Percentiles rank a stretch among this genome's conserved stretches.
Conservation (phyloP, 176 grass and related monocot genomes). For the Aegilops sharonensis region DNA sequence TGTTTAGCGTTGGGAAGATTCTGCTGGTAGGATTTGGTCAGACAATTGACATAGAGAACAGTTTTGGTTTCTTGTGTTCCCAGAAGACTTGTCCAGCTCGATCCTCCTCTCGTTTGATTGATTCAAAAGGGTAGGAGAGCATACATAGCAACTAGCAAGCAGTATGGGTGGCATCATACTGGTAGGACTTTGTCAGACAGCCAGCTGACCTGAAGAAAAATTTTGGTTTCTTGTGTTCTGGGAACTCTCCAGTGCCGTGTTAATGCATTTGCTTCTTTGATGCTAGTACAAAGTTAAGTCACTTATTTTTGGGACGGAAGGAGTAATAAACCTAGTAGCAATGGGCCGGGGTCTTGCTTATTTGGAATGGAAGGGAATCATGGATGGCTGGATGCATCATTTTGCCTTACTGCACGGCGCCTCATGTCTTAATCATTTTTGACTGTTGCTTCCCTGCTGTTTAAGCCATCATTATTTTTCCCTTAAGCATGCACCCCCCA, state of each 20-base stretch:
- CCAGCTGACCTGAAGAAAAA: conserved; percentile 27
- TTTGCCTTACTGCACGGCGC: conserved; percentile 2
- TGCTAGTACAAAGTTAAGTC: no score
- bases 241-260: neutral
- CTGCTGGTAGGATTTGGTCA: neutral
- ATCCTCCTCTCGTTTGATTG: no score
- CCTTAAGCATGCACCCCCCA: no score
- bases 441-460: neutral
- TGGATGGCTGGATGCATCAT: conserved; percentile 9
- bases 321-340: neutral
- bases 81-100: neutral
- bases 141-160: no score
- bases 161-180: neutral
- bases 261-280: neutral
- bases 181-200: conserved; percentile 28
- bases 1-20: neutral
- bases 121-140: no score
- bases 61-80: neutral
- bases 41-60: conserved; percentile 20
- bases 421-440: conserved; percentile 39
- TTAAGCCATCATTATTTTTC: no score
- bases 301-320: no score
- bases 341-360: neutral
- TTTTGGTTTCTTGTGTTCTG: neutral
- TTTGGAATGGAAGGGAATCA: conserved; percentile 29